Conservation (phyloP, 2,329 filamentous ascomycete genomes). For the Chalara sp. region DNA sequence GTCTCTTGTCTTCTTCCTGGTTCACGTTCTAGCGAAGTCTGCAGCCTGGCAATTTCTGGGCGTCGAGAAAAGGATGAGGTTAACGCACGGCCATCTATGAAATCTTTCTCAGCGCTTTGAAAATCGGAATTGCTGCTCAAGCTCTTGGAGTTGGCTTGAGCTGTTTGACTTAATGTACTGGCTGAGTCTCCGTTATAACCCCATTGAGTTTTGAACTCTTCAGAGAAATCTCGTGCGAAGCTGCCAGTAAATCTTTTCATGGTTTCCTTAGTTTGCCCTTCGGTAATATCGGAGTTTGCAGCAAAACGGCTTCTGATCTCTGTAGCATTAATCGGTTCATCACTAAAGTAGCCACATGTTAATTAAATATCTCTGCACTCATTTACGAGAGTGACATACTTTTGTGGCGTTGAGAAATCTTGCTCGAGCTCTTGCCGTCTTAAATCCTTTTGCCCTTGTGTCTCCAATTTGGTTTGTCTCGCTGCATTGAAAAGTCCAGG, state of each 20-base stretch:
- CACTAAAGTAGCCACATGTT: too few species aligned
- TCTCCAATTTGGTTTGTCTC: too few species aligned
- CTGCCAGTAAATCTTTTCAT: constrained; percentile 35
- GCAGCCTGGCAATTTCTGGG: constrained; percentile 17
- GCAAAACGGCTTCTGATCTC: neutral
- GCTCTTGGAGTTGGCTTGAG: constrained; percentile 3
- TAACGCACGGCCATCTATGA: constrained; percentile 17
- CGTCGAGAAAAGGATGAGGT: constrained; percentile 14
- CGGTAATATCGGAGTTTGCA: neutral
- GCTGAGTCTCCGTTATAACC: constrained; percentile 13
- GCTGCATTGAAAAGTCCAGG: neutral
- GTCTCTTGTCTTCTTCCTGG: neutral
- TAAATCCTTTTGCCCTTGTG: too few species aligned
- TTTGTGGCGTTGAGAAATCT: too few species aligned
- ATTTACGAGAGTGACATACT: too few species aligned
- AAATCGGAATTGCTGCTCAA: neutral
- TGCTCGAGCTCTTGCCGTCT: too few species aligned
- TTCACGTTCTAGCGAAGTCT: constrained; percentile 25
- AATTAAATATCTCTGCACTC: too few species aligned
- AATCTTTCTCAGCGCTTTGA: constrained; percentile 15
- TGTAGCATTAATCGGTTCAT: neutral
- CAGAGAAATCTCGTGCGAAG: constrained; percentile 44
- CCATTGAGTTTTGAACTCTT: constrained; percentile 42
- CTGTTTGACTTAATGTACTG: constrained; percentile 13
- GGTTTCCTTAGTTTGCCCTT: constrained; percentile 1